These are phyloP conservation scores for Tetradesmus lagerheimii DNA, from an alignment of 139 green algal genomes.

Conservation along the genomic window DNA sequence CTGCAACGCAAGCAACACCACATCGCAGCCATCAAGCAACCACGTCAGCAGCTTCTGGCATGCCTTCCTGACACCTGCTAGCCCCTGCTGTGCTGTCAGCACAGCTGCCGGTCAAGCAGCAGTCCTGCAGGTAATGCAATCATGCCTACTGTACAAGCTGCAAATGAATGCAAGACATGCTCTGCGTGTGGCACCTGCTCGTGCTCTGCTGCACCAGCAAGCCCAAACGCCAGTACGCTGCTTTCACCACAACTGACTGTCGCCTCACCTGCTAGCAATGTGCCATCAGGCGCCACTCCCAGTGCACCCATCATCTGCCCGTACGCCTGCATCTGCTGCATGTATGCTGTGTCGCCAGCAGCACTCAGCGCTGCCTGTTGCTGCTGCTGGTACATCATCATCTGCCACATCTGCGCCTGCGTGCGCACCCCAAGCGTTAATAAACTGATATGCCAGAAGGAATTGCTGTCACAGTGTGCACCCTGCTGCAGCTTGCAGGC, in stretches of 20 bases:
- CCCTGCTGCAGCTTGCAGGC: background rate
- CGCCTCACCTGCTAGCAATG: slow-evolving; percentile 37
- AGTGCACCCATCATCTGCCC: slow-evolving; percentile 25
- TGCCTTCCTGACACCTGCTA: background rate
- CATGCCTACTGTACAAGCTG: too few relatives aligned
- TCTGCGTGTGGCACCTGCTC: too few relatives aligned
- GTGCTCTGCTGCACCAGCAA: background rate
- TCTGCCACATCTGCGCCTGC: slow-evolving; percentile 37
- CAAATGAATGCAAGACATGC: too few relatives aligned
- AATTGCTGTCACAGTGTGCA: background rate
- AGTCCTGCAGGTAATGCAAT: background rate
- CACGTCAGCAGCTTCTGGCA: background rate
- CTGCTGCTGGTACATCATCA: slow-evolving; percentile 46
- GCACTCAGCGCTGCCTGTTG: slow-evolving; percentile 18
- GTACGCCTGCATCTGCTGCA: slow-evolving; percentile 39
- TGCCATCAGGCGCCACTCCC: slow-evolving; percentile 24
- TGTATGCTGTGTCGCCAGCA: background rate
- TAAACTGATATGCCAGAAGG: slow-evolving; percentile 13
- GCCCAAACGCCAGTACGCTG: too few relatives aligned
- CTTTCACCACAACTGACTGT: too few relatives aligned
- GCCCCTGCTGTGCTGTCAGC: background rate
- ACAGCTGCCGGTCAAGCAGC: background rate
- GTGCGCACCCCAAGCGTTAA: background rate
- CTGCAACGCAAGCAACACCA: background rate
- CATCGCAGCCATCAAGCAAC: background rate